These are phyloP conservation scores for Diplodia intermedia DNA, from an alignment of 2,329 filamentous ascomycete genomes.

Conservation along the genomic window DNA sequence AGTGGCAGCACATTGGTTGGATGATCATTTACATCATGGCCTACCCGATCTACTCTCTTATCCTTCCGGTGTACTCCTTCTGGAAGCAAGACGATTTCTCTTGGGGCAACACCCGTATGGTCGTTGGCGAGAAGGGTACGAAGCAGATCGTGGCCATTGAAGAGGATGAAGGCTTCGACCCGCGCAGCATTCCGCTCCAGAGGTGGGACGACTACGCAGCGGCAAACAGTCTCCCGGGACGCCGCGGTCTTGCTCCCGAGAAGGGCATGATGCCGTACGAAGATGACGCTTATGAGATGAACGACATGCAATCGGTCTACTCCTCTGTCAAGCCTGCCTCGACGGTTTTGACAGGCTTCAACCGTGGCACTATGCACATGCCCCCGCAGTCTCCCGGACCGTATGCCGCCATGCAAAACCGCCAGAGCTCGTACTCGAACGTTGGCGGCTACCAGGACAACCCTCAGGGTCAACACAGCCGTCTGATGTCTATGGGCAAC, in stretches of 20 bases:
- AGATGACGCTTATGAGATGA: conserved; percentile 89
- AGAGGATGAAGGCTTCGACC: conserved; percentile 85
- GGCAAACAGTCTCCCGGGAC: conserved; percentile 85
- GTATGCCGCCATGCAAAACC: conserved; percentile 66
- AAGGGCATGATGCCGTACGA: conserved; percentile 68
- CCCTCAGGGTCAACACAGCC: conserved; percentile 55
- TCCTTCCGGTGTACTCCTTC: conserved; percentile 95
- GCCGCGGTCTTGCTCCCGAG: conserved; percentile 74
- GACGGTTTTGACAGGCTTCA: conserved; percentile 86
- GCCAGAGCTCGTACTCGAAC: conserved; percentile 75
- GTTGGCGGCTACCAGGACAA: conserved; percentile 69
- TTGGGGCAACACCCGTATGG: conserved; percentile 98
- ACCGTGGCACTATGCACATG: conserved; percentile 68
- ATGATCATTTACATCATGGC: conserved; percentile 99
- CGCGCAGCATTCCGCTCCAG: conserved; percentile 89
- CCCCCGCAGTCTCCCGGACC: conserved; percentile 82
- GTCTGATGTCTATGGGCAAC: conserved; percentile 67
- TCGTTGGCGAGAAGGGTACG: conserved; percentile 89
- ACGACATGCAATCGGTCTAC: conserved; percentile 96
- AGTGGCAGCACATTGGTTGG: conserved; percentile 99
- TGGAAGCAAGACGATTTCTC: conserved; percentile 99
- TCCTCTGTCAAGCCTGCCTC: conserved; percentile 86
- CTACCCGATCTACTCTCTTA: conserved; percentile 90
- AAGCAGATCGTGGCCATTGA: conserved; percentile 88
- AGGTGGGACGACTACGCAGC: conserved; percentile 96